Base-by-base conservation (phyloP, 495 filamentous ascomycete species). In the Cercophora sp. region DNA sequence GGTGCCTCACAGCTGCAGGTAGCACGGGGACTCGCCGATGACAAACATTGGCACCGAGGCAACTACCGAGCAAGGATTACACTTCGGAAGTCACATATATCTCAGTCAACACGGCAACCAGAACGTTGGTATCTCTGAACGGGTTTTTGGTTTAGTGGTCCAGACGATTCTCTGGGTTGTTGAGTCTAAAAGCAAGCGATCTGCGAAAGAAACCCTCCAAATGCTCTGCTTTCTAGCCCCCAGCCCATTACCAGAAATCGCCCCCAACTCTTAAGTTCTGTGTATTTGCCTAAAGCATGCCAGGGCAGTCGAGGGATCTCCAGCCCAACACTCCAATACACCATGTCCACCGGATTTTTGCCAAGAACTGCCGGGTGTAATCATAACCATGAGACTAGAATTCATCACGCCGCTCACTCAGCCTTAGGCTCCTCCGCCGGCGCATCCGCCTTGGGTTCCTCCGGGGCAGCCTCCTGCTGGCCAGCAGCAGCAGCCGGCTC, bases 401-500 rank as follows among this genome's bases (percentile, higher is more conserved):
- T 57, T 39, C 45, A 57, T 55, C 31, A 42, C 61, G 54, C 63
- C 61, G 45, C 57, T 73, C 76, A 78, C 73, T 78, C 75, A 52
- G 73, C 70, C 72, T 76, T 77, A 43, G 72, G 68, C 70, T 78
- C 75, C 66, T 78, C 75, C 31, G 46, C 64, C 23, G 73, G 63
- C 34, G 68, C 54, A 9, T 75, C 74, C 24, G 65, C 56, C 58
- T 74, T 65, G 53, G 70, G 66, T 64, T 72, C 74, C 61, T 80
- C 75, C 36, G 78, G 72, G 54, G 85, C 76, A 48, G 83, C 76
- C 69, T 89, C 85, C 25, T 79, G 46, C n/a, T n/a, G n/a, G n/a
- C n/a, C n/a, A 37, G 85, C 66, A 60, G 85, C 74, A 42, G 82
- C 76, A 51, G 83, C 68, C 48, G 86, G 80, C 82, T 98, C 93